Evolutionary conservation across 148 eudicot genomes (phyloP), one percentile per base, ranked within the genome.

Genomic region (Vaccinium corymbosum): DNA sequence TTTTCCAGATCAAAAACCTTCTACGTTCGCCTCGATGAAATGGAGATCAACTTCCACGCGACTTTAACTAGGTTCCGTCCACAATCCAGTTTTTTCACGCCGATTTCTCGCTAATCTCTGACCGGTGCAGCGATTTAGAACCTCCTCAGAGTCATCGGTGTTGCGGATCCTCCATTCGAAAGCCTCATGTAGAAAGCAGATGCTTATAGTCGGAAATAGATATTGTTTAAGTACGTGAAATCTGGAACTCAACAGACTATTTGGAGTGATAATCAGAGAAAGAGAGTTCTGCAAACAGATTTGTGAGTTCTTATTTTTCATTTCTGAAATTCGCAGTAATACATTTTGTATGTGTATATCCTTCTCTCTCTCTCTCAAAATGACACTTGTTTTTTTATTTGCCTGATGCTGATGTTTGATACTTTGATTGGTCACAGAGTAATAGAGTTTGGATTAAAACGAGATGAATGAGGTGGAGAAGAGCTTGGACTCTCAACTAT

Each of bases 401-500:
- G 76, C 6, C 50, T 19, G 11, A 35, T 16, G 25, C 49, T 73
- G 35, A 22, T n/a, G 7, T 81, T 62, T 81, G 48, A 55, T 52
- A 35, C 14, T 81, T 62, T 81, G 48, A 72, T 32, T 72, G 51
- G 13, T 82, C 35, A 25, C 66, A n/a, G 66, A 7, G 32, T 10
- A 12, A 15, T 15, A n/a, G n/a, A 7, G 9, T 1, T 50, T 7
- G 52, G 11, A 50, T 50, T 7, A 7, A 7, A 50, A 50, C 52
- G 52, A 50, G 52, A 50, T 50, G 52, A 50, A 7, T 50, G 90
- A 88, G 86, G 68, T 46, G 20, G 90, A 87, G 81, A 91, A 86
- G 83, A 50, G 84, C 59, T 64, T 91, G 85, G 91, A 91, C 72
- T 83, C 91, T 17, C 90, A 90, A 70, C 83, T 91, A 78, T 91